Percentiles rank a stretch among this genome's conserved stretches.
Conservation (phyloP, 2,329 filamentous ascomycete species). For the Penicillium sp. region DNA sequence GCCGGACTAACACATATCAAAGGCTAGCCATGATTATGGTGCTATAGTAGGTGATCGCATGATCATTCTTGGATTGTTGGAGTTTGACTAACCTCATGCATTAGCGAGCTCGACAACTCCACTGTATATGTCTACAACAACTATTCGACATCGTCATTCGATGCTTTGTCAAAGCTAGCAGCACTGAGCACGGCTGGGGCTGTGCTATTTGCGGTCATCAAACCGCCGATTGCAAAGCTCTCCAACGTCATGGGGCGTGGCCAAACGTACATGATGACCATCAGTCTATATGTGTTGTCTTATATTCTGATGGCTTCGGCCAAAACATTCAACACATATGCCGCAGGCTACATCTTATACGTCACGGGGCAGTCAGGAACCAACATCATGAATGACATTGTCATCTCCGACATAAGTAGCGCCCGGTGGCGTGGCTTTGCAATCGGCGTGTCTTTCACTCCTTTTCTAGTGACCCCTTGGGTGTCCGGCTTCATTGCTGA, state of each 20-base stretch:
- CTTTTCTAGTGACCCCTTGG: conserved; percentile 45
- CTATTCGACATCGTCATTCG: conserved; percentile 43
- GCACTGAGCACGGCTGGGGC: conserved; percentile 38
- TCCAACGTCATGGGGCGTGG: conserved; percentile 45
- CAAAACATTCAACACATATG: conserved; percentile 36
- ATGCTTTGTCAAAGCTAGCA: conserved; percentile 35
- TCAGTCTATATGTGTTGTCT: conserved; percentile 38
- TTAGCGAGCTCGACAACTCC: conserved; percentile 38
- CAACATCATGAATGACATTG: conserved; percentile 42
- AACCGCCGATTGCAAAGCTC: conserved; percentile 44
- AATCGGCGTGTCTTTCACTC: conserved; percentile 39
- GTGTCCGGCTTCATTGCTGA: conserved; percentile 44
- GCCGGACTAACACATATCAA: conserved; percentile 9
- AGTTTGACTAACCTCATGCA: background rate
- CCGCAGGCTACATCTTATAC: conserved; percentile 39
- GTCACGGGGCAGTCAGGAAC: conserved; percentile 41
- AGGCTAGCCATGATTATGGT: conserved; percentile 33
- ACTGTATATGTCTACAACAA: conserved; percentile 42
- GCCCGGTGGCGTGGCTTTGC: conserved; percentile 43
- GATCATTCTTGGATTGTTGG: background rate
- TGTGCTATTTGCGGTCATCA: conserved; percentile 41
- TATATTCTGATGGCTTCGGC: conserved; percentile 42
- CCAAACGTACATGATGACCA: conserved; percentile 37
- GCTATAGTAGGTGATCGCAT: conserved; percentile 24
- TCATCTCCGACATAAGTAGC: conserved; percentile 45